Evolutionary conservation across 2,329 filamentous ascomycete genomes (phyloP), one percentile per base, ranked within the genome.

Genomic region (Aspergillus melleus): DNA sequence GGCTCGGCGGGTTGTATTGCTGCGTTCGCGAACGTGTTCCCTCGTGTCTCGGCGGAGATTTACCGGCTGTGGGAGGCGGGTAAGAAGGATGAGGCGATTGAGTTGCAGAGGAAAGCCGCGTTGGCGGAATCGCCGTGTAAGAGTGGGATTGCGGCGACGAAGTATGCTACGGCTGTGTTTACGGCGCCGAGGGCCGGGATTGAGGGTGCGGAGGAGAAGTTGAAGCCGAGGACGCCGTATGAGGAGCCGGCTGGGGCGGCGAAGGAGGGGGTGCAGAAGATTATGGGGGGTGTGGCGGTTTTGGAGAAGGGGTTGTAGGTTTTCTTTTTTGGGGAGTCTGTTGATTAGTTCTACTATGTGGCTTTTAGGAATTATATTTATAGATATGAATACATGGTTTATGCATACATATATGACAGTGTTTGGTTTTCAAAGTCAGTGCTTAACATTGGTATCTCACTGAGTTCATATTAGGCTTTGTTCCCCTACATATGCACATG

Each of bases 91-190:
- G 86, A 89, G 68, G 88, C 88, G 1, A 66, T 88, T 61, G 78
- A 76, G 55, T 70, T 90, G 70, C 88, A 90, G 66, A 76, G 80
- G 58, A 83, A 82, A 70, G 85, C 87, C 0, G 86, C 88, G 8
- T 74, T 90, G 54, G 88, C 88, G 0, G 88, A 91, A 72, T 83
- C 83, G 58, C 83, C 85, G 0, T 85, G 84, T 68, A 90, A 90
- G 74, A 80, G 81, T 11, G 88, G 88, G 6, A 88, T 90, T 66
- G 87, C 86, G 9, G 80, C 81, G 2, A 86, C 84, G n/a, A 90
- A 91, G 75, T 90, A 88, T 69, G 88, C 87, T 0, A 86, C 86
- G 0, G 82, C 85, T 2, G 74, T 86, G 32, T 85, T 83, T 64
- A 85, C 85, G 36, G 88, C 86, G 1, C 80, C 74, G 58, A 72